A percentile compares a stretch with the other conserved stretches of the same genome.
Evolutionary conservation across 2,329 filamentous ascomycete species (phyloP).

Genomic region (Raffaelea ambrosiae): DNA sequence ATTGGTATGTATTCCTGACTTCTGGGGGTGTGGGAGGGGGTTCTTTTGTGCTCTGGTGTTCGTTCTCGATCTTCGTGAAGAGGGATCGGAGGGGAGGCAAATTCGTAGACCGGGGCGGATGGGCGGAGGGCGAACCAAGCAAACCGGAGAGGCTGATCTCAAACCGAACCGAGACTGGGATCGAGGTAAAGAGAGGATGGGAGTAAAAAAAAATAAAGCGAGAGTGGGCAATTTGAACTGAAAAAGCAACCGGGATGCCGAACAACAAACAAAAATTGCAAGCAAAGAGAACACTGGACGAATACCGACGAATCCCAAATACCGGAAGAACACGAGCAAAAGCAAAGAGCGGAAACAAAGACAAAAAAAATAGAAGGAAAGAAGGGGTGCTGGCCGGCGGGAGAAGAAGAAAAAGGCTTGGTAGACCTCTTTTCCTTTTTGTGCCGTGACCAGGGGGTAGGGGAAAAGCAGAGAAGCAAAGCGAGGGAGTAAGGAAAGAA

Average conservation of each 20-base stretch:
- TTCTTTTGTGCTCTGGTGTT: too few relatives aligned
- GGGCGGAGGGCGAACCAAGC: not conserved
- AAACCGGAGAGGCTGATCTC: slow-evolving; percentile 2
- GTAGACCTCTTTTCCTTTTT: not conserved
- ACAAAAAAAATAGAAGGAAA: not conserved
- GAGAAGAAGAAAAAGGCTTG: not conserved
- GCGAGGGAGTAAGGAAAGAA: not conserved
- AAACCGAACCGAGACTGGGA: slow-evolving; percentile 4
- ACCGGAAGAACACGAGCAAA: not conserved
- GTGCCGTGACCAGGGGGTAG: not conserved
- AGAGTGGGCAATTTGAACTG: not conserved
- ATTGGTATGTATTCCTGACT: not conserved
- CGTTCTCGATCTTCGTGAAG: too few relatives aligned
- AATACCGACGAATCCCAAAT: not conserved
- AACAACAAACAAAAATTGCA: not conserved
- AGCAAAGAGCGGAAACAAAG: not conserved
- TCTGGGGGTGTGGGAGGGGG: too few relatives aligned
- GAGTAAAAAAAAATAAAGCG: not conserved
- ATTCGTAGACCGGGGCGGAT: not conserved
- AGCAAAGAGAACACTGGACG: not conserved
- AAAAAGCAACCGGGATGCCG: not conserved
- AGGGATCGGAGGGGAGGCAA: too few relatives aligned
- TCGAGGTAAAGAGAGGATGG: not conserved
- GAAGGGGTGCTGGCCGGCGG: not conserved
- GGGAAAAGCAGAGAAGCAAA: not conserved